A percentile compares a stretch with the other conserved stretches of the same genome.
Conservation (phyloP, 441 rosid genomes). For the Pelargonium citronellum region DNA sequence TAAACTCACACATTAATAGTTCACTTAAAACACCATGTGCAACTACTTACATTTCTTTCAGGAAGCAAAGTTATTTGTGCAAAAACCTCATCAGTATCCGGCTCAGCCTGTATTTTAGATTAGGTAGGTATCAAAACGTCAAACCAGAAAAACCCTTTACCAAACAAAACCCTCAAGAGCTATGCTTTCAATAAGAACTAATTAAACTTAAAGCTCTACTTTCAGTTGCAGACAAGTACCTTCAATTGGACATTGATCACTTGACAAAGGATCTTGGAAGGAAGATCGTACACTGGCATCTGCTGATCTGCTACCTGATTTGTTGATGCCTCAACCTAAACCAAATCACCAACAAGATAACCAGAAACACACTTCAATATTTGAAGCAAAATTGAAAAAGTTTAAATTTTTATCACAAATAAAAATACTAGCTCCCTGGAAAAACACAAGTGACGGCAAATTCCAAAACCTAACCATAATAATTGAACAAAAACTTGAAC, state of each 20-base stretch:
- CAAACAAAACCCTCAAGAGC: neutral
- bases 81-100: slow-evolving; percentile 90
- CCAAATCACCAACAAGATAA: slow-evolving; percentile 1
- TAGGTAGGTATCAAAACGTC: slow-evolving; percentile 1
- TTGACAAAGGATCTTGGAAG: slow-evolving; percentile 72
- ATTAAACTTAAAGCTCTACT: neutral
- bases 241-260: slow-evolving; percentile 73
- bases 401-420: neutral
- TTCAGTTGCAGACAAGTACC: slow-evolving; percentile 25
- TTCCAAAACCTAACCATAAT: neutral
- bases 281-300: slow-evolving; percentile 86
- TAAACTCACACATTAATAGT: slow-evolving; percentile 10
- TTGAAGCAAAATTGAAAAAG: neutral
- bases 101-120: slow-evolving; percentile 59
- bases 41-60: slow-evolving; percentile 42
- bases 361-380: neutral
- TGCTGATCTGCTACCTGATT: slow-evolving; percentile 81
- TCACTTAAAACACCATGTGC: neutral
- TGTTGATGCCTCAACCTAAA: slow-evolving; percentile 90
- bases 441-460: neutral
- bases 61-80: slow-evolving; percentile 92
- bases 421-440: neutral
- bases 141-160: neutral
- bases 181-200: neutral
- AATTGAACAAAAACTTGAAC: neutral